Base-by-base conservation (phyloP, 768 basidiomycete species). In the Lactifluus hygrophoroides region DNA sequence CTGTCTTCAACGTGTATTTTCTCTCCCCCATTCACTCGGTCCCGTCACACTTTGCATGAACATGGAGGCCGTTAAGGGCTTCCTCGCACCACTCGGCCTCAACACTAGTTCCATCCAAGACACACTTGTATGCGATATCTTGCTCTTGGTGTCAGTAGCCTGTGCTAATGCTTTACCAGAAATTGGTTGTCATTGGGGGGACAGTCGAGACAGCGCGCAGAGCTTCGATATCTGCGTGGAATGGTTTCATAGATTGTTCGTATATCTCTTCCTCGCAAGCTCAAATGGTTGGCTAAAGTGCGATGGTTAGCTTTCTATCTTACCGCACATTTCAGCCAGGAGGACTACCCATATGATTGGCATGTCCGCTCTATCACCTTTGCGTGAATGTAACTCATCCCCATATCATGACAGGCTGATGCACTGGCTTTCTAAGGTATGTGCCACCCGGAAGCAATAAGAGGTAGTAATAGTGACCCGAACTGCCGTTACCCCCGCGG, bases 341-440 rank as follows among this genome's bases (percentile, higher is more conserved):
- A 91, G 62, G 90, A 93, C 65, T 89, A 88, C 62, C 88, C 88
- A 5, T 90, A 90, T 66, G 88, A 90, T 67, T 90, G 89, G 88
- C 88, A 69, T 46, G 69, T 66, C 46, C 57, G 17, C 32, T 54
- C 35, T 43, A 32, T 56, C 40, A 34, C 37, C 40, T 27, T 38
- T 16, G 51, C 40, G 17, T 23, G 40, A 34, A 30, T 61, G 53
- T 40, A 43, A 47, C 56, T 45, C 43, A 51, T 28, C 38, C 56
- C 42, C 32, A 42, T 27, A 30, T 42, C 40, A 57, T 46, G 57
- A 19, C 61, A 90, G 88, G 89, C 69, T 91, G 63, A 88, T 90
- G 86, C 87, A 92, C 66, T 92, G 90, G 90, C 77, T 92, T 47
- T 78, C 87, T 27, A 91, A 92, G 80, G 88, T 83, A 55, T 64